Base-by-base conservation (phyloP, 805 yeast genomes). In the Candida andamanensis region DNA sequence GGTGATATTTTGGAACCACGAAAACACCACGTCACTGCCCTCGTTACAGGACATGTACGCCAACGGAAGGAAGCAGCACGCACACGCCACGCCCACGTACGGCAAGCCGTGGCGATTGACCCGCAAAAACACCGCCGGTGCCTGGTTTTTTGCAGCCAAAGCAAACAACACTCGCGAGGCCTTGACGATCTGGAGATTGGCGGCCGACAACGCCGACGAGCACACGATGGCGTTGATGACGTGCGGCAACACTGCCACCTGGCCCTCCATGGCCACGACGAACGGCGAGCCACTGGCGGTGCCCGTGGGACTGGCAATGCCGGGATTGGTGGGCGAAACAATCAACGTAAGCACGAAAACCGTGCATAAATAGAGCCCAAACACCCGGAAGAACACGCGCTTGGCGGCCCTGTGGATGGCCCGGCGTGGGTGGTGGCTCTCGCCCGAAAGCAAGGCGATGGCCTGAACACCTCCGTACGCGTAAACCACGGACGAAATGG, bases 21-120 rank as follows among this genome's bases (percentile, higher is more conserved):
- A 68, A 38, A 84, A 66, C 2, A 84, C 90, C 2, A 67, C 69
- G 10, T 74, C 74, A 13, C 89, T 71, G 18, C 71, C 63, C 27
- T 69, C 61, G 17, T 76, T 67, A 35, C 78, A 49, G 47, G 58
- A 50, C 52, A 57, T 45, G 36, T 47, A 57, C 4, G 60, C 45
- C 36, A 56, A 49, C n/a, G 66, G 63, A 28, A 59, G 32, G 45
- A 62, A 61, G 1, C 36, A 10, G n/a, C 50, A 41, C 9, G 47
- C 26, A n/a, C 47, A 12, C 11, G 35, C 39, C n/a, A 53, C 40
- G 51, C 25, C 35, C 3, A 32, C 27, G 16, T 19, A 32, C 6
- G 35, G 35, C 10, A 32, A 39, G 17, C 66, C 66, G 27, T 51
- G 40, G 28, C 47, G 49, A 39, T 48, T 59, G 14, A 54, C 45